Percentiles rank a stretch among this genome's conserved stretches.
Conservation (phyloP, 2,329 filamentous ascomycete genomes). For the Escovopsis sp. region DNA sequence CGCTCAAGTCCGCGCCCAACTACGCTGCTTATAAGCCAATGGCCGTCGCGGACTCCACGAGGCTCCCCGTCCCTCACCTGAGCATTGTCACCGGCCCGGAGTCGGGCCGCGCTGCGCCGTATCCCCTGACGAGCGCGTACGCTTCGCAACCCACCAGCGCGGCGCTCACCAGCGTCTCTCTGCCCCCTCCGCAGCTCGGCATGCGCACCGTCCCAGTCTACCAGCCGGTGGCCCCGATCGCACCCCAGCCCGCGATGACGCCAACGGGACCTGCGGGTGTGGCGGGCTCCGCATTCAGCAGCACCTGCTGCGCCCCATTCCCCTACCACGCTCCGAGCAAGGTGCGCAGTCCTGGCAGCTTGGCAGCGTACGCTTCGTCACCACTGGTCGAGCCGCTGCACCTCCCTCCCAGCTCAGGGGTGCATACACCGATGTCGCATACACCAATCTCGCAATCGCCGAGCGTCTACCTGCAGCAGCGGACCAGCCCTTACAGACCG, state of each 20-base stretch:
- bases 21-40: too few species aligned
- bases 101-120: conserved; percentile 13
- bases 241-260: conserved; percentile 16
- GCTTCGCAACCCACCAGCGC: conserved; percentile 24
- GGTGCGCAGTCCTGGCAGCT: conserved; percentile 32
- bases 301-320: conserved; percentile 11
- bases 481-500: conserved; percentile 84
- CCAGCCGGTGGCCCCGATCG: conserved; percentile 32
- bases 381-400: conserved; percentile 2
- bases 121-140: conserved; percentile 24
- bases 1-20: conserved; percentile 11
- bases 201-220: conserved; percentile 68
- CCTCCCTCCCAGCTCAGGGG: conserved; percentile 51
- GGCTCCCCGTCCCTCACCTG: conserved; percentile 59
- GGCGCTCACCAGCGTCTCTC: conserved; percentile 29
- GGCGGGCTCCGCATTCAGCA: conserved; percentile 12
- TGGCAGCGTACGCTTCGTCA: conserved; percentile 21
- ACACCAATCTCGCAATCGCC: conserved; percentile 68
- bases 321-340: conserved; percentile 37
- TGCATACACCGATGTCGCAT: conserved; percentile 42
- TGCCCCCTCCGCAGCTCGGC: conserved; percentile 47
- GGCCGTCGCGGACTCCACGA: conserved; percentile 15
- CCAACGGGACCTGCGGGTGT: conserved; percentile 11
- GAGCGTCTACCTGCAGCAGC: conserved; percentile 72
- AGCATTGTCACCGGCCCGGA: conserved; percentile 40